Evolutionary conservation across 164 flowering plant genomes (phyloP).

Genomic region (Annona cherimola): DNA sequence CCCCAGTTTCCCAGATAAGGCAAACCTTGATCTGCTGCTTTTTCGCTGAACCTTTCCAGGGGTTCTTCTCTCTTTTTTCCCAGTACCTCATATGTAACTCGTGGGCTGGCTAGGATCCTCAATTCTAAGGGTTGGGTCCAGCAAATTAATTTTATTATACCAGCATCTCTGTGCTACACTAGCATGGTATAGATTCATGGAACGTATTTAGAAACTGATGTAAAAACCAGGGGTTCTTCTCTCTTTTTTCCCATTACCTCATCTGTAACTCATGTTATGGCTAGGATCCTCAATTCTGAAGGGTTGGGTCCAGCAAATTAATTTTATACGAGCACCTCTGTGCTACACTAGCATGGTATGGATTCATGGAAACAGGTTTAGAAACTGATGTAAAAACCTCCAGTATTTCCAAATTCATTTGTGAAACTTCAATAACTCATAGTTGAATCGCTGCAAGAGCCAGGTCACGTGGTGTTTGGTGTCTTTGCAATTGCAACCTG

Average conservation of each 20-base stretch:
- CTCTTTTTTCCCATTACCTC: too few species aligned
- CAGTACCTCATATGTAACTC: background rate
- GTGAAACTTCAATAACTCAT: background rate
- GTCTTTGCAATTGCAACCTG: background rate
- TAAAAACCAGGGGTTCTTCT: too few species aligned
- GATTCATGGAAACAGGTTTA: background rate
- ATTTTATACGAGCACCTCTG: background rate
- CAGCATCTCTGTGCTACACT: background rate
- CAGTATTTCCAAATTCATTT: background rate
- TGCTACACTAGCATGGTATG: background rate
- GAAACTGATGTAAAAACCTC: background rate
- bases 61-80: background rate
- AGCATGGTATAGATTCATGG: background rate
- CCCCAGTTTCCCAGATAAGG: background rate
- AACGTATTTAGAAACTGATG: too few species aligned
- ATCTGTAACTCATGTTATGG: too few species aligned
- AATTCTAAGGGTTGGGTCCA: background rate
- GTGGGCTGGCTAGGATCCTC: background rate
- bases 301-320: background rate
- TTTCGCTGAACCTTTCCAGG: background rate
- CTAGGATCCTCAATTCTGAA: background rate
- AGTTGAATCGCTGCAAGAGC: background rate
- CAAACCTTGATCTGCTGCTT: background rate
- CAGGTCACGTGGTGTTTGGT: background rate
- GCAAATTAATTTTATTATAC: too few species aligned